phyloP scores from a whole-genome alignment of 306 rosid species.

The Cucumis hystrix region DNA sequence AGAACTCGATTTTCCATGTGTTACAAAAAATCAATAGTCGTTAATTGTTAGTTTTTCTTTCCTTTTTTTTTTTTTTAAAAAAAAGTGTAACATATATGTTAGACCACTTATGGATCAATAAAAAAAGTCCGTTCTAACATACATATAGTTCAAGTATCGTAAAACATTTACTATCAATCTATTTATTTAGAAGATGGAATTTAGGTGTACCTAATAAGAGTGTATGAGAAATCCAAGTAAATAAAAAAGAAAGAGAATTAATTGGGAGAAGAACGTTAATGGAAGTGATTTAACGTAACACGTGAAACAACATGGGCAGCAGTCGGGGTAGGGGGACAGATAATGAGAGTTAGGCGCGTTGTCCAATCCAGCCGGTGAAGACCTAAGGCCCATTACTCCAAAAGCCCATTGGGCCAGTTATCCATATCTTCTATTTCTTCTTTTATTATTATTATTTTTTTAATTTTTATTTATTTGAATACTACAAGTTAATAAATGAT shows the following conservation, averaged over 20 bases:
- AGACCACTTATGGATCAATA: no score
- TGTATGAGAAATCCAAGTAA: no score
- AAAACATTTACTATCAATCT: no score
- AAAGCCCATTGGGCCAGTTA: background rate
- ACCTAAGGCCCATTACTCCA: background rate
- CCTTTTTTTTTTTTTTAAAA: no score
- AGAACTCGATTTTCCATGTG: no score
- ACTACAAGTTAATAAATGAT: background rate
- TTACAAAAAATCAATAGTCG: no score
- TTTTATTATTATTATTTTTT: background rate
- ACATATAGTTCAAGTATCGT: no score
- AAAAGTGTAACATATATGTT: no score
- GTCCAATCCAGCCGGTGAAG: background rate
- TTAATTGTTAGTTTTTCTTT: no score
- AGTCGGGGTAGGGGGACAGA: slow-evolving; percentile 2
- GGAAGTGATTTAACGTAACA: slow-evolving; percentile 5
- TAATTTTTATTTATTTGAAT: background rate
- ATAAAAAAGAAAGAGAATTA: background rate
- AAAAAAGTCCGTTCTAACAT: no score
- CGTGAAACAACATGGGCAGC: slow-evolving; percentile 7
- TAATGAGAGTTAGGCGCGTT: background rate
- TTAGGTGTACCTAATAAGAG: no score
- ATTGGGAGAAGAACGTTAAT: background rate
- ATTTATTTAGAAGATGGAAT: no score
- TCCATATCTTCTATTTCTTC: background rate